Evolutionary conservation across 495 filamentous ascomycete genomes (phyloP), one percentile per base, ranked within the genome.

Genomic region (Sordaria brevicollis): DNA sequence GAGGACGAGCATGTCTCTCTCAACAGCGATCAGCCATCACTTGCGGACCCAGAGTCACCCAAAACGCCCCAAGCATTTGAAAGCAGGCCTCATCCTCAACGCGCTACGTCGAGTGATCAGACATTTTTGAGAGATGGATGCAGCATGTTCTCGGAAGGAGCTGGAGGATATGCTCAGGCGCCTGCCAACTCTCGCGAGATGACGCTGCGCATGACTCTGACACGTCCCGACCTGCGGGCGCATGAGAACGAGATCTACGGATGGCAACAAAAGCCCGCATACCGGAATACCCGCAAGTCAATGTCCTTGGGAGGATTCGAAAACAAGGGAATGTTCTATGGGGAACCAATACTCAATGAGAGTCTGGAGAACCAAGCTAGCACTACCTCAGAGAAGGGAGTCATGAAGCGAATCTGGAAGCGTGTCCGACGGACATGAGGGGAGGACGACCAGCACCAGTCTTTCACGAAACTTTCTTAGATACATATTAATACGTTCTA

Each of bases 151-250:
- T 70, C 79, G 25, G 79, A 83, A 62, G 31, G 66, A 11, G 25
- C 49, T 31, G 71, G 71, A 4, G 70, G 74, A 57, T 88, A 86
- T 74, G 80, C 83, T n/a, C 87, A 89, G 69, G 81, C 81, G 10
- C 79, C 84, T 37, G 82, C 84, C 33, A 85, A 85, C 62, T 89
- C 86, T 41, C 88, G 94, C 19, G 94, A 97, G 79, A 97, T 97
- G 94, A 97, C 94, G 15, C 80, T 97, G 54, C 91, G 92, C 37
- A 96, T 97, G 92, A 97, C 94, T 6, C 85, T 97, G 66, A 97
- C 94, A 25, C 86, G 93, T 65, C 93, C 93, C 0, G 94, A 97
- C 75, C 85, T 97, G 67, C 87, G 92, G 49, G 88, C 87, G 2
- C 82, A 87, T 69, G 92, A 90, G 76, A 86, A 85, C 33, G 83